Base-by-base conservation (phyloP, 2,329 filamentous ascomycete genomes). In the Thielaviopsis euricoi region DNA sequence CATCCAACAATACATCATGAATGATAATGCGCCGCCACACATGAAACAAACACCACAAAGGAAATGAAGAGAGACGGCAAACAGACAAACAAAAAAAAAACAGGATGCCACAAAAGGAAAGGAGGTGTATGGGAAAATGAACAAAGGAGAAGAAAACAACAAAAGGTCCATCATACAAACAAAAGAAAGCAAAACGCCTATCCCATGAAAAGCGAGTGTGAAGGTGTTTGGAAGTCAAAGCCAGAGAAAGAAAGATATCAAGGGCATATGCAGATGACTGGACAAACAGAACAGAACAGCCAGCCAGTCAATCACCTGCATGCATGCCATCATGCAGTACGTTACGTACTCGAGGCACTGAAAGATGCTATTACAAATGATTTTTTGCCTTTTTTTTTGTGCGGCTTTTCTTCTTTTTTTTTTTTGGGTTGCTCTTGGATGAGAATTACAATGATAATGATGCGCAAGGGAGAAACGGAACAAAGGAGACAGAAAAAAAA, bases 161-260 rank as follows among this genome's bases (percentile, higher is more conserved):
- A 37, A 54, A 54, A 54, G n/a, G n/a, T n/a, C n/a, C n/a, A n/a
- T n/a, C n/a, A n/a, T n/a, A n/a, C n/a, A n/a, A n/a, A n/a, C n/a
- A n/a, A 54, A 55, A 53, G 12, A 43, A 53, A 25, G 48, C n/a
- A 53, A 56, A 59, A 59, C 58, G 58, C 58, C 53, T 53, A 23
- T 59, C 58, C 53, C 40, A 53, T 59, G 58, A 56, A 52, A n/a
- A 59, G 49, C 49, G 53, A 59, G 54, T 56, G 50, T 50, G 48
- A 33, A n/a, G 13, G 15, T 17, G 37, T n/a, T 15, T 40, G 17
- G 13, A 2, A 10, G 13, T n/a, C 37, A 43, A n/a, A 43, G 29
- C 12, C 12, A 12, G 29, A 43, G 17, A 15, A n/a, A 5, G 17
- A 2, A 5, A 40, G 15, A 12, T 17, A 40, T n/a, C 1, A 5